phyloP scores from a whole-genome alignment of 2,329 filamentous ascomycete species.

The Colletotrichum lupini region DNA sequence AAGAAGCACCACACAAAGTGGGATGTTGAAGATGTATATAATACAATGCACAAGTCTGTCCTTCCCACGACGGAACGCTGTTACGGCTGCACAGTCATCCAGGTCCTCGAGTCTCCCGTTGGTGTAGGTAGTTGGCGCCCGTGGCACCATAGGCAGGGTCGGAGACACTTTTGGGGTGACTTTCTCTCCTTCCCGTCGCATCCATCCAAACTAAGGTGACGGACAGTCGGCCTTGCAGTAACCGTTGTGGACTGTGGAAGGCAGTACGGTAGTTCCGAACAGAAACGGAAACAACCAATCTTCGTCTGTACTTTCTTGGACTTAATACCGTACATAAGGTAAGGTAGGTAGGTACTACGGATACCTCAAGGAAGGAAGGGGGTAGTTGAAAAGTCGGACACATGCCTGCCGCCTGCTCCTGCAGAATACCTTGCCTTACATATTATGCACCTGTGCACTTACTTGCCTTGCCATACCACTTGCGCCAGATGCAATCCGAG shows the following conservation, averaged over 20 bases:
- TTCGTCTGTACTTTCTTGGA: background rate
- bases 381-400: background rate
- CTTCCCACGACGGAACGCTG: background rate
- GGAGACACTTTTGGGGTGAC: no score
- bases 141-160: no score
- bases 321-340: background rate
- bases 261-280: background rate
- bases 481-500: no score
- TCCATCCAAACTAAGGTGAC: no score
- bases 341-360: background rate
- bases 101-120: conserved; percentile 16
- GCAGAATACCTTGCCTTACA: background rate
- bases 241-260: background rate
- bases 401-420: conserved; percentile 2
- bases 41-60: background rate
- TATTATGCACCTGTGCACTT: background rate
- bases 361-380: no score
- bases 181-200: no score
- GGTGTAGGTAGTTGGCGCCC: no score
- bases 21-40: background rate
- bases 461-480: no score
- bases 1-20: background rate
- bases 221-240: no score
- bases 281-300: background rate
- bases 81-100: background rate